These are phyloP conservation scores for Exophiala viscosa DNA, from an alignment of 2,329 filamentous ascomycete genomes.

Conservation along the genomic window DNA sequence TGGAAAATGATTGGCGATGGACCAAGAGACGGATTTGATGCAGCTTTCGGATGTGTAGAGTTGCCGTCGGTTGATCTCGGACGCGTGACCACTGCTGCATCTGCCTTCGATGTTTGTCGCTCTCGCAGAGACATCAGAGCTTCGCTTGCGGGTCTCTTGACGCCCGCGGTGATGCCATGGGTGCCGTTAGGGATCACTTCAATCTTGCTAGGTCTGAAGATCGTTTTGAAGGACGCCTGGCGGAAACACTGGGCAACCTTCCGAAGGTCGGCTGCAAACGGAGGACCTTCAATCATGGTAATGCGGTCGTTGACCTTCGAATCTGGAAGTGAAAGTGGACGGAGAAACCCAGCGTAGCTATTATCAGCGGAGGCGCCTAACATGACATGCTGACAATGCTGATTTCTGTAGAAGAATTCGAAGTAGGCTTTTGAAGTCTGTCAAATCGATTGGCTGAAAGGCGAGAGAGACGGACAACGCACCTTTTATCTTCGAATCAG, in stretches of 20 bases:
- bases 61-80: neutral
- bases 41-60: neutral
- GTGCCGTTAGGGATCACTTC: slow-evolving; percentile 27
- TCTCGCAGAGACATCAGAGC: slow-evolving; percentile 5
- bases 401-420: slow-evolving; percentile 34
- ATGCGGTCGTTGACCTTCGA: slow-evolving; percentile 31
- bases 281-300: slow-evolving; percentile 39
- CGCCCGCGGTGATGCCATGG: slow-evolving; percentile 2
- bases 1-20: slow-evolving; percentile 32
- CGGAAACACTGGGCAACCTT: slow-evolving; percentile 24
- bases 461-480: neutral
- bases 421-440: slow-evolving; percentile 30
- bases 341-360: slow-evolving; percentile 42
- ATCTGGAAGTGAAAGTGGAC: slow-evolving; percentile 30
- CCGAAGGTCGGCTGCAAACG: slow-evolving; percentile 38
- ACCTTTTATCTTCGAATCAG: slow-evolving; percentile 45
- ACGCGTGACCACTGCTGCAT: slow-evolving; percentile 21
- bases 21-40: slow-evolving; percentile 32
- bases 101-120: slow-evolving; percentile 2
- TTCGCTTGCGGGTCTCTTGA: slow-evolving; percentile 22
- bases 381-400: slow-evolving; percentile 41
- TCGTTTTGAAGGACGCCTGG: slow-evolving; percentile 44
- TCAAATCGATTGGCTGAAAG: slow-evolving; percentile 18
- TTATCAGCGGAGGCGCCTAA: slow-evolving; percentile 44
- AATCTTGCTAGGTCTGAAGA: slow-evolving; percentile 55